Percentiles rank a stretch among this genome's conserved stretches.
These are phyloP conservation scores for Leptographium radiaticola DNA, from an alignment of 2,329 filamentous ascomycete genomes.

Conservation along the genomic window DNA sequence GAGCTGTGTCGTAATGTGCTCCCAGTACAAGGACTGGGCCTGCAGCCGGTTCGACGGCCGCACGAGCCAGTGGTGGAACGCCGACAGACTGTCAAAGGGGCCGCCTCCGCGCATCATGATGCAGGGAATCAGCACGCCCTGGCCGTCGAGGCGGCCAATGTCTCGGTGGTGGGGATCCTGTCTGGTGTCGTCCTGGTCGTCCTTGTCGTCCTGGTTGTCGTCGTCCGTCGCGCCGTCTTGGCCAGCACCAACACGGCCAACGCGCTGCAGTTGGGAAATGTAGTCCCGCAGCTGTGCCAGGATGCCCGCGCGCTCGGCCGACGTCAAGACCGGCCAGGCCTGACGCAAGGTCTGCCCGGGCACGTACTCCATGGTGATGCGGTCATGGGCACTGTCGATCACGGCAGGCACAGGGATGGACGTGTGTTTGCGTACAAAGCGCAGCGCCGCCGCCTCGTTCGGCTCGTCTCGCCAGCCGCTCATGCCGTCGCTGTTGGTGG, in stretches of 20 bases:
- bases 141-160: slow-evolving; percentile 14
- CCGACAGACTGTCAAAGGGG: slow-evolving; percentile 10
- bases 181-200: no score
- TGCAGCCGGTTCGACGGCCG: slow-evolving; percentile 8
- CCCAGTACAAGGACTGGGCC: slow-evolving; percentile 12
- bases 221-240: no score
- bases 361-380: slow-evolving; percentile 16
- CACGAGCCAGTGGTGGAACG: slow-evolving; percentile 15
- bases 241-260: no score
- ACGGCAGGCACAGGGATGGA: slow-evolving; percentile 16
- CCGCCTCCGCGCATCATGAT: slow-evolving; percentile 13
- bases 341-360: slow-evolving; percentile 15
- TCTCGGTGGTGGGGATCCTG: background rate
- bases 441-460: slow-evolving; percentile 11
- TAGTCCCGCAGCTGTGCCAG: slow-evolving; percentile 13
- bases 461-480: slow-evolving; percentile 8
- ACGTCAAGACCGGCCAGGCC: slow-evolving; percentile 12
- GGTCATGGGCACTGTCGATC: slow-evolving; percentile 16
- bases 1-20: slow-evolving; percentile 14
- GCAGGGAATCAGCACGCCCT: slow-evolving; percentile 13
- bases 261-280: slow-evolving; percentile 12
- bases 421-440: slow-evolving; percentile 13
- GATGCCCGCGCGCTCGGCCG: slow-evolving; percentile 10
- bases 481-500: slow-evolving; percentile 10
- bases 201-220: no score